Percentiles rank a stretch among this genome's conserved stretches.
Evolutionary conservation across 306 rosid genomes (phyloP).

Genomic region (Casuarina cunninghamiana): DNA sequence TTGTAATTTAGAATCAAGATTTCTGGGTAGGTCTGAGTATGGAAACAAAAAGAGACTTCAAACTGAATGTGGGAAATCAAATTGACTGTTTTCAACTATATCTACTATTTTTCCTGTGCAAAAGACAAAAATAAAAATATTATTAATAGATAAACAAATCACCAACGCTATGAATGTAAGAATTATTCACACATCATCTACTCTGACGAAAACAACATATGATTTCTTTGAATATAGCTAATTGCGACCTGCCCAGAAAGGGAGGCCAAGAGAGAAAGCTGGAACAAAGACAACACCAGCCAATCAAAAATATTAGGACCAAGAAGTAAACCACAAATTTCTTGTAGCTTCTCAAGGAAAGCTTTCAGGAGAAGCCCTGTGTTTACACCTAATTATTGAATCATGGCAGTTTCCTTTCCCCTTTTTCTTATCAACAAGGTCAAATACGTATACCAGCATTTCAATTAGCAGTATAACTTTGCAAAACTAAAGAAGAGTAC

Average conservation of each 20-base stretch:
- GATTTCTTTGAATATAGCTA: neutral
- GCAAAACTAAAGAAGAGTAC: slow-evolving; percentile 45
- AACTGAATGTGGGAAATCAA: neutral
- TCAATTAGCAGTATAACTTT: slow-evolving; percentile 3
- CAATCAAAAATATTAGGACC: neutral
- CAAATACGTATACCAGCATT: neutral
- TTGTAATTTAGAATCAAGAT: neutral
- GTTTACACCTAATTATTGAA: neutral
- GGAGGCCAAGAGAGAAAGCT: neutral
- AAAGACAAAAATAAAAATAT: neutral
- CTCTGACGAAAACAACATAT: neutral
- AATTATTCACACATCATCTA: neutral
- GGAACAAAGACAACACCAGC: neutral
- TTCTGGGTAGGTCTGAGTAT: neutral
- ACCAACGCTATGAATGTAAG: neutral
- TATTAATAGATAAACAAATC: neutral
- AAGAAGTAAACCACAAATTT: neutral
- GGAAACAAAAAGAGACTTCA: too few species aligned
- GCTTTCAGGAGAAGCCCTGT: neutral
- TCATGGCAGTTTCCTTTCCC: neutral
- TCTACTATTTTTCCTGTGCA: neutral
- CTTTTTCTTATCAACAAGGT: neutral
- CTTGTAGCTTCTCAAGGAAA: neutral
- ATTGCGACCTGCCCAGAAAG: neutral
- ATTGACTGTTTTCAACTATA: neutral